Conservation (phyloP, 176 grass and related monocot species). For the Avena atlantica region DNA sequence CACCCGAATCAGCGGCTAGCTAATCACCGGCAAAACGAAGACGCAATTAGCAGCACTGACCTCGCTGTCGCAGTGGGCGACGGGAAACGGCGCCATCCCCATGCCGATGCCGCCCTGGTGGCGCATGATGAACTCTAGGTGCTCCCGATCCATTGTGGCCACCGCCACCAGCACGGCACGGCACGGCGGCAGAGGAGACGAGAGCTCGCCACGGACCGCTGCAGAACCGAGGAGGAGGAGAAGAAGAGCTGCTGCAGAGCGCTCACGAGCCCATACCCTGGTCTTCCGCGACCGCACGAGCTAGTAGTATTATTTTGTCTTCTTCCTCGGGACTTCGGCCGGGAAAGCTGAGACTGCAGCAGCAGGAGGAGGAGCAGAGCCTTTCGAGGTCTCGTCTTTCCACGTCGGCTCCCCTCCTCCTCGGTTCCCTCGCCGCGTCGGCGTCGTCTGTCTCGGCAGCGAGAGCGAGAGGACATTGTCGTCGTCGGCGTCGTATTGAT, state of each 20-base stretch:
- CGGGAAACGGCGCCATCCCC: background rate
- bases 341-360: slow-evolving; percentile 39
- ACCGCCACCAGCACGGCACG: background rate
- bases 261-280: slow-evolving; percentile 41
- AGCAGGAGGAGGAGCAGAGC: slow-evolving; percentile 11
- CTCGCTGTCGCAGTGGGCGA: slow-evolving; percentile 50
- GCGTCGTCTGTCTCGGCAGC: background rate
- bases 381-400: slow-evolving; percentile 45
- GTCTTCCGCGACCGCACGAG: background rate
- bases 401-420: background rate
- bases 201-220: background rate
- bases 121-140: slow-evolving; percentile 43
- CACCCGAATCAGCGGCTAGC: rapidly evolving
- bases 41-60: slow-evolving; percentile 16
- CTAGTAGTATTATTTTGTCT: background rate
- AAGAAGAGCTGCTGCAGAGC: background rate
- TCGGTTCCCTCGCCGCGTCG: background rate
- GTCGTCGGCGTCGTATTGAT: background rate
- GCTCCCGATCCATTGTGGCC: slow-evolving; percentile 38
- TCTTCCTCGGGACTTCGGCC: slow-evolving; percentile 34
- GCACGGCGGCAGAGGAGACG: background rate
- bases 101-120: slow-evolving; percentile 21
- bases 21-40: background rate
- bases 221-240: background rate
- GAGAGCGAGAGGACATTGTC: background rate